These are phyloP conservation scores for Lodderomyces margitis DNA, from an alignment of 1,139 yeast genomes.

Conservation along the genomic window DNA sequence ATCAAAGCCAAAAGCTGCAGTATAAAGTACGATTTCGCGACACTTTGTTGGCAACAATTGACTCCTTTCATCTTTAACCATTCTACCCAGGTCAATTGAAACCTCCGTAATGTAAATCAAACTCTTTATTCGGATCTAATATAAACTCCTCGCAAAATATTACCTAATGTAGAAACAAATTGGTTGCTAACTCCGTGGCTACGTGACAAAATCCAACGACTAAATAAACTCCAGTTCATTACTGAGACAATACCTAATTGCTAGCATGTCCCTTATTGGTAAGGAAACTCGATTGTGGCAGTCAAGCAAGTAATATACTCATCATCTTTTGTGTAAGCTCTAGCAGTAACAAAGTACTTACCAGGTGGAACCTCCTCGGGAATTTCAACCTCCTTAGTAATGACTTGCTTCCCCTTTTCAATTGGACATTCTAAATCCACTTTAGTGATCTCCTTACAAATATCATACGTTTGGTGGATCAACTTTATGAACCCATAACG, in stretches of 20 bases:
- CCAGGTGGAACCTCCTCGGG: slow-evolving; percentile 98
- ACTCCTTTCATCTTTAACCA: too few species aligned
- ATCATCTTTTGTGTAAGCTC: slow-evolving; percentile 85
- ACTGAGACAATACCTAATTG: too few species aligned
- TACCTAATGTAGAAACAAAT: too few species aligned
- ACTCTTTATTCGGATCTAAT: neutral
- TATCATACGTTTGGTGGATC: slow-evolving; percentile 80
- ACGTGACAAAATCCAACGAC: too few species aligned
- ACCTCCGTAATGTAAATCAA: neutral
- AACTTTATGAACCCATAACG: slow-evolving; percentile 87
- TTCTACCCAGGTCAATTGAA: neutral
- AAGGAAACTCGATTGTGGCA: slow-evolving; percentile 67
- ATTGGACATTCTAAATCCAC: slow-evolving; percentile 85
- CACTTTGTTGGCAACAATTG: too few species aligned
- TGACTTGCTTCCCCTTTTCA: slow-evolving; percentile 59
- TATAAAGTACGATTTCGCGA: too few species aligned
- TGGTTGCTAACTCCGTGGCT: too few species aligned
- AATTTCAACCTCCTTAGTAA: slow-evolving; percentile 72
- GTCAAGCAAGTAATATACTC: slow-evolving; percentile 80
- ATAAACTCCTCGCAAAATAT: too few species aligned
- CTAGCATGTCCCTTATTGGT: slow-evolving; percentile 1
- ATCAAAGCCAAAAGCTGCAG: too few species aligned
- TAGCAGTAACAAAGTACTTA: slow-evolving; percentile 76
- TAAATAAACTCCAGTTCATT: too few species aligned
- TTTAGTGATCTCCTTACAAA: slow-evolving; percentile 82